Conservation (phyloP, 345 rosid species). For the Sonneratia alba region DNA sequence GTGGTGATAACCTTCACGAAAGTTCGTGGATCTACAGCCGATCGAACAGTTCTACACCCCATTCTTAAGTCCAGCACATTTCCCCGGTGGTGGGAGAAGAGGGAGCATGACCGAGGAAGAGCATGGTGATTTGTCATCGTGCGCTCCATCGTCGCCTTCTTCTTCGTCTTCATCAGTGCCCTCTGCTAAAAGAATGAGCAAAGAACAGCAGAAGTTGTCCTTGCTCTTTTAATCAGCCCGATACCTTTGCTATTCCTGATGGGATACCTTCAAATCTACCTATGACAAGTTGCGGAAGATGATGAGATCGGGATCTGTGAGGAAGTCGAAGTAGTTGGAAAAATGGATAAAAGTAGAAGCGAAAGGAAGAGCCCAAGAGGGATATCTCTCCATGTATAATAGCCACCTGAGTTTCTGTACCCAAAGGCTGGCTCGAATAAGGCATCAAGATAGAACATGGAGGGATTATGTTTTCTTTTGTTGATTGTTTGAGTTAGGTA, state of each 20-base stretch:
- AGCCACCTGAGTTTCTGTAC: not conserved
- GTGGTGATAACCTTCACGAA: conserved; percentile 90
- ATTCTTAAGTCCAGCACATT: conserved; percentile 63
- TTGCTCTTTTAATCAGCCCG: conserved; percentile 20
- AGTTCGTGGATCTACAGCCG: conserved; percentile 72
- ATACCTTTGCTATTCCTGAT: conserved; percentile 80
- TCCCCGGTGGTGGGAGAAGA: conserved; percentile 11
- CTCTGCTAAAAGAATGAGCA: conserved; percentile 29
- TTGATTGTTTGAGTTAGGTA: not conserved
- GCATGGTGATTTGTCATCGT: not conserved
- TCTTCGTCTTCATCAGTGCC: not conserved
- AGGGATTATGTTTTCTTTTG: not conserved
- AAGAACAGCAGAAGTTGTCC: conserved; percentile 30
- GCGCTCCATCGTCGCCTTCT: conserved; percentile 26
- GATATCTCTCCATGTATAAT: not conserved
- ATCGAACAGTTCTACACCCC: conserved; percentile 86
- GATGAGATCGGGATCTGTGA: conserved; percentile 50
- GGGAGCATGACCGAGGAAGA: conserved; percentile 31
- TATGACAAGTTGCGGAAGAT: conserved; percentile 38
- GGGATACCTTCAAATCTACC: conserved; percentile 59
- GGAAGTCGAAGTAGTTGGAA: conserved; percentile 33
- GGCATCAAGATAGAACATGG: not conserved
- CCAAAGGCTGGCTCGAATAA: not conserved
- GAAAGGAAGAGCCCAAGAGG: too few relatives aligned
- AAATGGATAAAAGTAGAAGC: not conserved